Evolutionary conservation across 257 asterid genomes (phyloP), one percentile per base, ranked within the genome.

Genomic region (Rauvolfia tetraphylla): DNA sequence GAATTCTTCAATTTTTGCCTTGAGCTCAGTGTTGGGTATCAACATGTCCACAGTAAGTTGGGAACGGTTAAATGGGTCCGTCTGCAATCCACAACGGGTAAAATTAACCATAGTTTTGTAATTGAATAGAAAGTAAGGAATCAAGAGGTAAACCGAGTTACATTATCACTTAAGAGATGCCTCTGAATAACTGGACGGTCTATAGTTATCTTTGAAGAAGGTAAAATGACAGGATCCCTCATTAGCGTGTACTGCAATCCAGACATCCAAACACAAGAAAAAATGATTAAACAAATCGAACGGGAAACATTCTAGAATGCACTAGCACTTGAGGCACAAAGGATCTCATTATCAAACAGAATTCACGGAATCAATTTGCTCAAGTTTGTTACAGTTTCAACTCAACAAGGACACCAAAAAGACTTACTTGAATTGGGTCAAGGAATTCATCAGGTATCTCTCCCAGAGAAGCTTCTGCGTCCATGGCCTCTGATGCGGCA

Each of bases 361-460:
- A 67, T 33, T 61, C 38, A 27, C 39, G 34, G 18, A 42, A 53
- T 34, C 59, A 14, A 11, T 0, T 25, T 6, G 11, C 10, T 14
- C 27, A n/a, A 9, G 5, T 17, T 23, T 1, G 22, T 14, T 67
- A 5, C 58, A 39, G 7, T 11, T 51, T 49, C 56, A 15, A 41
- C 38, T 9, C 12, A 9, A 3, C 7, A 56, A 39, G 5, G 62
- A 71, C 18, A 54, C 23, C 3, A 39, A 48, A 20, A 36, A 17
- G 14, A 74, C 79, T 66, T 81, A 93, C 99, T 92, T 95, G 99
- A 84, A 95, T 95, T 31, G 99, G 99, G 78, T 95, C 99, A 9
- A 95, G 96, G 90, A 92, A 93, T 85, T 95, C 99, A 72, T 93
- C 99, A n/a, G 99, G 99, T 82, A 95, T 88, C 79, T 95, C 99